Evolutionary conservation across 2,329 filamentous ascomycete species (phyloP), one percentile per base, ranked within the genome.

Genomic region (Fusarium sp.): DNA sequence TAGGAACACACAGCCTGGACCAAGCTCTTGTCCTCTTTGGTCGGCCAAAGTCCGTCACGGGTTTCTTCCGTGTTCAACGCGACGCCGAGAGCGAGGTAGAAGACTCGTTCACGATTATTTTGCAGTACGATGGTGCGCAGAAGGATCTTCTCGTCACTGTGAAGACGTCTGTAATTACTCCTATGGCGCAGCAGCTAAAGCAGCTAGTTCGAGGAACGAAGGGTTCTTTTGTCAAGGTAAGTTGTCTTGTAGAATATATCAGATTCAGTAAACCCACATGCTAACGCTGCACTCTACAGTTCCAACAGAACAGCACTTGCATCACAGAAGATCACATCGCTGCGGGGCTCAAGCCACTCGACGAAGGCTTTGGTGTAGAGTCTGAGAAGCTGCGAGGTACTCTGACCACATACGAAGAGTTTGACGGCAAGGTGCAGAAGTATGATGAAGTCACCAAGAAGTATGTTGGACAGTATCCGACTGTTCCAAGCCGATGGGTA

Each of bases 21-120:
- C 70, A 73, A 28, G 70, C 71, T 6, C 46, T 70, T 13, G 48
- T 62, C 6, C 53, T 66, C 0, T 62, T 73, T 5, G 62, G 67
- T 2, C 44, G 37, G 1, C 64, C 65, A 3, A 53, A 75, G 2
- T 73, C 68, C 1, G 66, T 73, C 0, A 73, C 71, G 4, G 70
- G 56, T 6, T 73, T 73, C 45, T 68, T 71, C 20, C 70, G 71
- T 6, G 60, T 55, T 0, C 71, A 73, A 6, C 59, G 71, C 2
- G 68, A 59, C 0, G 60, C 53, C 2, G 58, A 73, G 1, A 73
- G 71, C n/a, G 71, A 73, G 5, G 77, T 83, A 9, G 79, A 83
- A 14, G 83, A 86, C 70, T 81, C 78, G 3, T 79, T 83, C 61
- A 91, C 88, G 0, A 84, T 90, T 4, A 71, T 91, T 37, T 74